Base-by-base conservation (phyloP, 805 yeast species). In the Sugiyamaella valdiviana region DNA sequence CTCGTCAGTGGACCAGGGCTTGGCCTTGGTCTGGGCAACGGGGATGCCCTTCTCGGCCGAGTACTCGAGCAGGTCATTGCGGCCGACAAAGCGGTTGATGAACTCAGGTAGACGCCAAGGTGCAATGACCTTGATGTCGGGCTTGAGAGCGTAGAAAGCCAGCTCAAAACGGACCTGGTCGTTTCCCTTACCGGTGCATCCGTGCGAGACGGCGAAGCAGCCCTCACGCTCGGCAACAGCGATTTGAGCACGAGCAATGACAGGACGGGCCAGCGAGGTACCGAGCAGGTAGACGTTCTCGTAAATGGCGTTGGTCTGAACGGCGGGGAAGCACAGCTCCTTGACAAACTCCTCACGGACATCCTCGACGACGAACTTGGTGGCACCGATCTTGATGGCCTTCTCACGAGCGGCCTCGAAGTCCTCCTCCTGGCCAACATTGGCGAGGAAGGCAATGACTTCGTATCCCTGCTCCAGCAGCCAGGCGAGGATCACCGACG, bases 1-100 rank as follows among this genome's bases (percentile, higher is more conserved):
- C 76, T 93, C 99, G 69, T 93, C 99, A 50, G 99, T 93, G 35
- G 98, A 90, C 99, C 99, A 93, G 61, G 99, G 99, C 77, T 93
- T 93, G 57, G 98, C 88, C 72, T 89, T 89, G 59, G 99, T 93
- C 76, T 93, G 99, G 44, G 95, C 76, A 51, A 93, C 99, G 56
- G 95, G 95, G 59, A 93, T 93, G 61, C 78, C 80, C 78, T 93
- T 93, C 60, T 78, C 79, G 49, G 85, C 93, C 55, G 99, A 96
- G 68, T 93, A 93, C 40, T 85, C 96, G 63, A 93, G 78, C 66
- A 93, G 76, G 67, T 89, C 99, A 63, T 87, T 86, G 80, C 99
- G 90, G 63, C 99, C 99, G 37, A 95, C 97, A 67, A 93, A 93
- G 74, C 95, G 81, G 71, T 88, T 82, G 73, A 89, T 89, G 72